Percentiles rank a stretch among this genome's conserved stretches.
These are phyloP conservation scores for Sarocladiaceae sp. DNA, from an alignment of 2,329 filamentous ascomycete species.

Conservation along the genomic window DNA sequence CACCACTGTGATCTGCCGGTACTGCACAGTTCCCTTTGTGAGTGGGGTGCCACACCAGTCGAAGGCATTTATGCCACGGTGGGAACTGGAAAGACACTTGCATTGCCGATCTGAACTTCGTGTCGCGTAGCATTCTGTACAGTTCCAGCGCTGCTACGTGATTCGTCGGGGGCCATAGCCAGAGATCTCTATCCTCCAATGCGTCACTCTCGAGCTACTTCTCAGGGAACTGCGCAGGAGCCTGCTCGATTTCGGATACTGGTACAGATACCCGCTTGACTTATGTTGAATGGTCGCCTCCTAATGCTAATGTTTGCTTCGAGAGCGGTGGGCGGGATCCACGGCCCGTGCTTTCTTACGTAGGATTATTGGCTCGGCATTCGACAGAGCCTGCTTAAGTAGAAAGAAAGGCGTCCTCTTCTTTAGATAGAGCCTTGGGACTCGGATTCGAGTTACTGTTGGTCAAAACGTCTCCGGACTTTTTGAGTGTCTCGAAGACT, in stretches of 20 bases:
- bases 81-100: not conserved
- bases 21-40: not conserved
- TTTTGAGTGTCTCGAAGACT: not conserved
- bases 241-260: no score
- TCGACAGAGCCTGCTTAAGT: no score
- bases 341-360: no score
- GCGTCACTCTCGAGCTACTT: not conserved
- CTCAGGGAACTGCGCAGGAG: not conserved
- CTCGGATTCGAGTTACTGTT: no score
- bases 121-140: not conserved
- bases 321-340: no score
- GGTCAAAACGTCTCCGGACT: no score
- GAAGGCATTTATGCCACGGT: not conserved
- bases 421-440: no score
- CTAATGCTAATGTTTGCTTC: no score
- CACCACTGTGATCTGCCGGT: not conserved
- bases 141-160: not conserved
- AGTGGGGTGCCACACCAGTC: not conserved
- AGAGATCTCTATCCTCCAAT: not conserved
- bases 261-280: no score
- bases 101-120: not conserved
- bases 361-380: no score
- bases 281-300: no score
- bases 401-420: no score
- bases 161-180: not conserved